phyloP scores from a whole-genome alignment of 352 stramenopile genomes.

The Phytophthora citrophthora region DNA sequence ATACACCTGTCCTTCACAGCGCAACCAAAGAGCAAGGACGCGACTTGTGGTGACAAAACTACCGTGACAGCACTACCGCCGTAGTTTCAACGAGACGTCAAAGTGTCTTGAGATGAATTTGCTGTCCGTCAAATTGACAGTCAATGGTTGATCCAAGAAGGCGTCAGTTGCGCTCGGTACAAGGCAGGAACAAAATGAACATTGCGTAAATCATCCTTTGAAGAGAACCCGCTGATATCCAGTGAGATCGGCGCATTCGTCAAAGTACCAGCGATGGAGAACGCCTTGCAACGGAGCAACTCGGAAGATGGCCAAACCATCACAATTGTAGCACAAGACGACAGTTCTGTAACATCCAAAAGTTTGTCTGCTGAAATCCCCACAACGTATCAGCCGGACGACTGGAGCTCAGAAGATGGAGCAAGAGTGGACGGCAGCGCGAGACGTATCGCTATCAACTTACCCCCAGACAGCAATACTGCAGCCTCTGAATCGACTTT shows the following conservation, averaged over 20 bases:
- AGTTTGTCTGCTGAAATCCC: slow-evolving; percentile 4
- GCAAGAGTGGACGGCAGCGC: slow-evolving; percentile 30
- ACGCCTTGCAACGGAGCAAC: slow-evolving; percentile 1
- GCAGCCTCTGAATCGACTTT: background rate
- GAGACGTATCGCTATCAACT: slow-evolving; percentile 34
- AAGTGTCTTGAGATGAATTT: no score
- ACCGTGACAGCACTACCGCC: no score
- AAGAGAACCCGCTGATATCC: slow-evolving; percentile 21
- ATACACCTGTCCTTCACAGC: no score
- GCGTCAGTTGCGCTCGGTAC: slow-evolving; percentile 3
- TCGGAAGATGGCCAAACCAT: slow-evolving; percentile 16
- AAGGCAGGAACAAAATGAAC: slow-evolving; percentile 30
- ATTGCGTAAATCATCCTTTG: slow-evolving; percentile 6
- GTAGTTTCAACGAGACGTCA: no score
- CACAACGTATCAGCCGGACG: slow-evolving; percentile 22
- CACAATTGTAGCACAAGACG: slow-evolving; percentile 22
- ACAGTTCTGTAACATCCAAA: slow-evolving; percentile 1
- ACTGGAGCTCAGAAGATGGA: slow-evolving; percentile 33
- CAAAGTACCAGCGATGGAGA: slow-evolving; percentile 23
- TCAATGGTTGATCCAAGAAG: background rate
- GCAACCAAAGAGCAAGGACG: no score
- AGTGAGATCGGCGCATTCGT: slow-evolving; percentile 16
- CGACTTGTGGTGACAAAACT: no score
- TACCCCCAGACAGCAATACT: background rate
- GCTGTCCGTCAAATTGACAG: no score